Base-by-base conservation (phyloP, 129 eudicot species). In the Chrysanthemum makinoi region DNA sequence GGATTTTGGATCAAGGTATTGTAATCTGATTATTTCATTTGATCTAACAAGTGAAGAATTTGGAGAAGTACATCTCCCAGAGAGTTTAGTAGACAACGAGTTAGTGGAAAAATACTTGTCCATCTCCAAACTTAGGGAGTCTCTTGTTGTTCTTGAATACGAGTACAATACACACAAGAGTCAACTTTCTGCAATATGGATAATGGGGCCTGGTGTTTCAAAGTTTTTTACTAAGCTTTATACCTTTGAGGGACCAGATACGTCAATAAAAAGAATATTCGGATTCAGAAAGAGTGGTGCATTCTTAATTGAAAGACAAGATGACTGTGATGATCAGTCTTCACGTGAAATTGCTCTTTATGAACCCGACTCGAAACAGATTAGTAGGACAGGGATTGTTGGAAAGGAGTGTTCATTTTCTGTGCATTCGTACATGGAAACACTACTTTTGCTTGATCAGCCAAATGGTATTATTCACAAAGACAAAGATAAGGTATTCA, bases 371-470 rank as follows among this genome's bases (percentile, higher is more conserved):
- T 17, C 49, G 10, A 6, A 65, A 65, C 69, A 65, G 2, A 33
- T 35, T 24, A 43, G 12, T 44, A 3, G 3, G 5, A 18, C 18
- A 8, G 69, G 50, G 54, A 43, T 17, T 65, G 0, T 14, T 18
- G 54, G 30, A 17, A 11, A 8, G 2, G 12, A 0, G 6, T 17
- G 6, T 6, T 16, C 54, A 12, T 65, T 65, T 12, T 7, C 2
- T 6, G 30, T 17, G 33, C 13, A 43, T 65, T 16, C 49, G 28
- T 65, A 65, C 54, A 65, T 43, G 69, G 69, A 65, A 65, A 65
- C 69, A 10, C 69, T 65, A 16, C 53, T 65, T 43, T 43, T 65
- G 53, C 69, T 65, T 46, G 44, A 6, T 39, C 9, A 39, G 46
- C 46, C 2, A 6, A 1, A 39, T 8, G 10, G 44, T 35, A 35